phyloP scores from a whole-genome alignment of 1,139 yeast genomes.

The Scheffersomyces lignicola region DNA sequence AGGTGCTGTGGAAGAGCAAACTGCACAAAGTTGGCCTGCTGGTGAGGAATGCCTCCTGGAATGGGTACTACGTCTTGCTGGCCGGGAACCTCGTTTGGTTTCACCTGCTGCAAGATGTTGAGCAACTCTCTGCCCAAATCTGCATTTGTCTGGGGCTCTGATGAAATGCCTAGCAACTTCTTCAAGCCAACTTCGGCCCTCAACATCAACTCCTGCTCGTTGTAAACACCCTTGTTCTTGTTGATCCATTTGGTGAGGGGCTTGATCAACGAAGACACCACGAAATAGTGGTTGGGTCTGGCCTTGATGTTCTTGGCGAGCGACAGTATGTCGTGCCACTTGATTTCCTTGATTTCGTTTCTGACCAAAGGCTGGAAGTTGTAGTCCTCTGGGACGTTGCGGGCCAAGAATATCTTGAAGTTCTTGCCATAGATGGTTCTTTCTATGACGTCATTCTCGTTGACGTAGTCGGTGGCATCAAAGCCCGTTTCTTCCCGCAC shows the following conservation, averaged over 20 bases:
- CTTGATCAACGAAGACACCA: conserved; percentile 60
- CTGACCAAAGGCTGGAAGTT: conserved; percentile 78
- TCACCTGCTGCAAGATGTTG: conserved; percentile 58
- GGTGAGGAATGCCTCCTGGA: conserved; percentile 7
- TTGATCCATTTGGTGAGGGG: conserved; percentile 61
- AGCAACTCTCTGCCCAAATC: conserved; percentile 80
- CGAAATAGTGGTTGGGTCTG: conserved; percentile 51
- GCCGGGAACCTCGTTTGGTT: conserved; percentile 13
- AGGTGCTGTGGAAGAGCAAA: conserved; percentile 28
- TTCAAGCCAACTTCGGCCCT: conserved; percentile 67
- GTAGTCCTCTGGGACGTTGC: conserved; percentile 76
- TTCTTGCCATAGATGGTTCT: conserved; percentile 82
- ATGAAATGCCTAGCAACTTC: conserved; percentile 54
- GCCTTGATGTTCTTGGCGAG: conserved; percentile 37
- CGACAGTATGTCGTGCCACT: conserved; percentile 45
- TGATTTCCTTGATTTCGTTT: conserved; percentile 71
- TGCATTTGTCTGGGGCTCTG: conserved; percentile 16
- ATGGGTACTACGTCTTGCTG: conserved; percentile 16
- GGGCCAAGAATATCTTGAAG: conserved; percentile 77
- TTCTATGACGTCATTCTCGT: conserved; percentile 74
- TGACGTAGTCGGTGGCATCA: conserved; percentile 67
- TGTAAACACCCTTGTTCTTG: conserved; percentile 47
- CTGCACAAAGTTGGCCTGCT: conserved; percentile 10
- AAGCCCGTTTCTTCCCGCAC: conserved; percentile 95
- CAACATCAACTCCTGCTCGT: conserved; percentile 55